Conservation (phyloP, 352 stramenopile species). For the Globisporangium megalacanthum region DNA sequence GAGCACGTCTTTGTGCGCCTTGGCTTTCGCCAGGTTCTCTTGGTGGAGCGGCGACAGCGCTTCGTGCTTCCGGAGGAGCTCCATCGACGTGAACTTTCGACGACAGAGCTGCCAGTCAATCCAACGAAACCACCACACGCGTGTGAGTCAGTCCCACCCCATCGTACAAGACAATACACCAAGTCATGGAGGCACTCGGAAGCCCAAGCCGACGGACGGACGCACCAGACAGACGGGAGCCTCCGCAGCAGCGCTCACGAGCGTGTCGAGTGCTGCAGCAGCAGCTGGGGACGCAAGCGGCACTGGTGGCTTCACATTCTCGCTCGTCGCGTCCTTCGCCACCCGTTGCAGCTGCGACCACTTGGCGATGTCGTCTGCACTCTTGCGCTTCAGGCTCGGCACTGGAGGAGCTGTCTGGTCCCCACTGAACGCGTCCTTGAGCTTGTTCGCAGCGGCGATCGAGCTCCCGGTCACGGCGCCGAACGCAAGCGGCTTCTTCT, state of each 20-base stretch:
- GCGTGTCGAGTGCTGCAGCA: conserved; percentile 20
- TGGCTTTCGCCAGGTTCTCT: conserved; percentile 72
- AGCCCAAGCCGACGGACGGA: background rate
- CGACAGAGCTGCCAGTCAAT: conserved; percentile 48
- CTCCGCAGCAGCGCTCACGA: conserved; percentile 45
- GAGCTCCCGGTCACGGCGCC: conserved; percentile 33
- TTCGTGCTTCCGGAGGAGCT: conserved; percentile 76
- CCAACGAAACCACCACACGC: too few relatives aligned
- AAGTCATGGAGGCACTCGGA: background rate
- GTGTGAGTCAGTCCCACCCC: too few relatives aligned
- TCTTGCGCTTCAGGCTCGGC: conserved; percentile 60
- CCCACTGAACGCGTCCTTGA: conserved; percentile 1
- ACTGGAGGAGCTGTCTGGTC: conserved; percentile 3
- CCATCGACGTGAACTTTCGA: conserved; percentile 72
- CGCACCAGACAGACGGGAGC: conserved; percentile 78
- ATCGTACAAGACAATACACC: background rate
- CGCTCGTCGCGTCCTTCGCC: conserved; percentile 16
- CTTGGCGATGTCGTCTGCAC: conserved; percentile 74
- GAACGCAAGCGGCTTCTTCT: conserved; percentile 72
- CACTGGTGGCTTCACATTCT: background rate
- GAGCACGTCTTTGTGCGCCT: conserved; percentile 61
- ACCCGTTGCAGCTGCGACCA: conserved; percentile 63
- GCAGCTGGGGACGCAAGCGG: background rate
- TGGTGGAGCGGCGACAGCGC: conserved; percentile 67
- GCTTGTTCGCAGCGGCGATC: conserved; percentile 4